Evolutionary conservation across 208 protist species (phyloP), one percentile per base, ranked within the genome.

Genomic region (Acanthamoeba lenticulata): DNA sequence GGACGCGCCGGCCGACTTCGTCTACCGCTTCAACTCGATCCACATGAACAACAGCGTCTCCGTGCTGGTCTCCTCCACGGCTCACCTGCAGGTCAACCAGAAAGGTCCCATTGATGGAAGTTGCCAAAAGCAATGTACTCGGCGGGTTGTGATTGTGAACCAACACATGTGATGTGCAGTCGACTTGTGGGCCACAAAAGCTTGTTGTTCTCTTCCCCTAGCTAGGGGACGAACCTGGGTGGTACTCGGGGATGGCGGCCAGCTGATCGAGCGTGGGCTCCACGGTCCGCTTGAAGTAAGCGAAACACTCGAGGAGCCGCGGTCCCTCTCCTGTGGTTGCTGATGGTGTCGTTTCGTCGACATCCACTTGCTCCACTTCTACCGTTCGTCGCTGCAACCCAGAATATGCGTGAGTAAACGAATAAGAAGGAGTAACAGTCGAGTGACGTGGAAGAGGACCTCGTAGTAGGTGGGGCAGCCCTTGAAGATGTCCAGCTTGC

Each of bases 21-120:
- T 67, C 86, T 92, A 92, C 86, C 86, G 65, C 32, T 92, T 92
- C 86, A 92, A 77, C 86, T 79, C 60, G 36, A 77, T 92, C 38
- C 57, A 57, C 38, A 42, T 92, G 29, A 92, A 44, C 86, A 92
- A 92, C 60, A 92, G 60, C 65, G 86, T 42, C 60, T 40, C 60
- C 40, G n/a, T 92, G 24, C n/a, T 52, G 2, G 40, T 92, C 34
- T 79, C 55, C 4, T 27, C 55, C 3, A 47, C 65, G 42, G 86
- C 86, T 1, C 65, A 49, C 86, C 38, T 92, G 21, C 60, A 92
- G 86, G 86, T 65, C 60, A 77, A 92, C 40, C 38, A 34, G 42
- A n/a, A n/a, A n/a, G n/a, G n/a, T n/a, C n/a, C n/a, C n/a, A n/a
- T n/a, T n/a, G n/a, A n/a, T n/a, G n/a, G n/a, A n/a, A n/a, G n/a